Evolutionary conservation across 305 asterid genomes (phyloP), one percentile per base, ranked within the genome.

Genomic region (Nicotiana rustica): DNA sequence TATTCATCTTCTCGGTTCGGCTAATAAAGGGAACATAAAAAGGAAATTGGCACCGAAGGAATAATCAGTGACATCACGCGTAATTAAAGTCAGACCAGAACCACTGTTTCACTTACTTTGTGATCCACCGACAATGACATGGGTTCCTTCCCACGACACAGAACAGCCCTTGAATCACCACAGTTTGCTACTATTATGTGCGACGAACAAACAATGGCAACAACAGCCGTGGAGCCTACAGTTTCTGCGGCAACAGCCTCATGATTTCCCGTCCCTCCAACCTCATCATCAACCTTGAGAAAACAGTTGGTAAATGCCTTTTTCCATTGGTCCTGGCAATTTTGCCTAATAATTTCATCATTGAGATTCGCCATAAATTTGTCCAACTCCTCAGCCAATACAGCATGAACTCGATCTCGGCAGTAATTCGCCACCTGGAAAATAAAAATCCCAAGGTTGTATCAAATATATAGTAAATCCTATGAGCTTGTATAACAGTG

Each of bases 121-220:
- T 97, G 98, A 85, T 95, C 99, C 71, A 88, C 90, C 0, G 97
- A 97, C 38, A 97, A 91, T 10, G 99, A 85, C 83, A 92, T 68
- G 65, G 99, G 86, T 80, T 92, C 97, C 85, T 92, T 93, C 68
- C 98, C 97, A 70, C 98, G 98, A 88, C 89, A 92, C 36, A 96
- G 95, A 80, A 96, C 99, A 62, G 95, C 99, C 90, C 98, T 90
- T 21, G 99, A 96, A 87, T 96, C 99, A 6, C 99, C 99, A 85
- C 92, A 91, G 80, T 96, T 96, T 38, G 97, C 92, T 80, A 93
- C 99, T 60, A 96, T 90, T 83, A 96, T 95, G 86, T 96, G 98
- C 21, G 98, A 95, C 0, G 99, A 95, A 82, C 97, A 95, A 77
- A 96, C 95, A 44, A 95, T 19, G 33, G 95, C 94, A 21, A 92